Evolutionary conservation across 2,329 filamentous ascomycete genomes (phyloP).

Genomic region (Epichloe coenophiala): DNA sequence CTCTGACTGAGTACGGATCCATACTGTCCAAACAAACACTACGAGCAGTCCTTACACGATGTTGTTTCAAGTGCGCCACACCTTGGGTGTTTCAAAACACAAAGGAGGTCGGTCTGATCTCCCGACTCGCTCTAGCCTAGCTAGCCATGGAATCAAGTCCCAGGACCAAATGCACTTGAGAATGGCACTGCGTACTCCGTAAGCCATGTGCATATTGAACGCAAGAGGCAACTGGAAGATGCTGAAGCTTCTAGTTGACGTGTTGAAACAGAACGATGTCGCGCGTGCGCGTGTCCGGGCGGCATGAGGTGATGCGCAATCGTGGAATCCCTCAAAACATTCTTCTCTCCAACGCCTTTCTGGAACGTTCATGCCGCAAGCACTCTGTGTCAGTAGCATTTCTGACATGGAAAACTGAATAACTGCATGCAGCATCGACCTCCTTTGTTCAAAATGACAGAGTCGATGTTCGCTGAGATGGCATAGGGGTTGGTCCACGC

Average conservation of each 20-base stretch:
- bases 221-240: no score
- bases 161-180: background rate
- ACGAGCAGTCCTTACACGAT: background rate
- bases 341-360: background rate
- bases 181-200: background rate
- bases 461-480: no score
- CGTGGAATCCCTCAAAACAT: background rate
- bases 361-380: no score
- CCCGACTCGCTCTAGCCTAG: background rate
- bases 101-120: background rate
- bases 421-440: no score
- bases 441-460: no score
- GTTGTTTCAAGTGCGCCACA: slow-evolving; percentile 3
- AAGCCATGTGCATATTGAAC: no score
- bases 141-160: background rate
- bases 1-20: no score
- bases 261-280: no score
- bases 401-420: no score
- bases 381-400: no score
- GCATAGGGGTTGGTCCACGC: background rate
- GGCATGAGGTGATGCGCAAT: background rate
- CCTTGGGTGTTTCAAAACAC: slow-evolving; percentile 3
- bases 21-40: no score
- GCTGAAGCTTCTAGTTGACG: no score
- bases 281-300: background rate